Evolutionary conservation across 352 stramenopile genomes (phyloP), one percentile per base, ranked within the genome.

Genomic region (Thraustochytrium sp.): DNA sequence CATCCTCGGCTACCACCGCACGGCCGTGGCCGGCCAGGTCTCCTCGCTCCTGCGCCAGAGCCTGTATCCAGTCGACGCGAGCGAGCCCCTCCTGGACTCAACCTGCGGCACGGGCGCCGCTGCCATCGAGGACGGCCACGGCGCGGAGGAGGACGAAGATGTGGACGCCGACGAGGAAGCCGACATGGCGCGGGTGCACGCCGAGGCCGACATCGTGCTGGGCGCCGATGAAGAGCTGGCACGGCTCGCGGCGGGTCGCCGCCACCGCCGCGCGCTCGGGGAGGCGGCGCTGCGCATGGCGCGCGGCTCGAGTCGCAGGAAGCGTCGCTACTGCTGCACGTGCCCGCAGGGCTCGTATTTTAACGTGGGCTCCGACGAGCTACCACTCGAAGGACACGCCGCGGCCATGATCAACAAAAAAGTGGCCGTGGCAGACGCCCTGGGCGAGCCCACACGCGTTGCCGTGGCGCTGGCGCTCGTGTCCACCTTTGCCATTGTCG

Each of bases 1-100:
- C 1, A 87, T 91, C 48, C 68, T 93, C 38, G 90, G 89, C 65
- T 88, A 88, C 65, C 90, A 94, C 84, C 84, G 89, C 61, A 73
- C 65, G 38, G 77, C 76, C 5, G 34, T 56, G 16, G 37, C 59
- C 29, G 36, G 38, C 13, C 56, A 76, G 40, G 46, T 82, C 61
- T 44, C 38, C 2, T 11, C 56, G 29, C 46, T 74, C 13, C n/a
- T 74, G 3, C 78, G 11, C 0, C 59, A 49, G 77, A 16, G 77
- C 11, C 48, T 82, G 29, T 84, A 85, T 55, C 76, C 82, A 9
- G 74, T 86, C 40, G 78, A 88, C 62, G 87, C 85, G 8, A 61
- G 86, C 18, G 21, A 53, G 23, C 29, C 34, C 21, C 44, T 2
- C 59, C 34, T 76, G 9, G 49, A 38, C 3, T 5, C 34, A 78